Evolutionary conservation across 2,329 filamentous ascomycete species (phyloP).

Genomic region (Fusarium compactum): DNA sequence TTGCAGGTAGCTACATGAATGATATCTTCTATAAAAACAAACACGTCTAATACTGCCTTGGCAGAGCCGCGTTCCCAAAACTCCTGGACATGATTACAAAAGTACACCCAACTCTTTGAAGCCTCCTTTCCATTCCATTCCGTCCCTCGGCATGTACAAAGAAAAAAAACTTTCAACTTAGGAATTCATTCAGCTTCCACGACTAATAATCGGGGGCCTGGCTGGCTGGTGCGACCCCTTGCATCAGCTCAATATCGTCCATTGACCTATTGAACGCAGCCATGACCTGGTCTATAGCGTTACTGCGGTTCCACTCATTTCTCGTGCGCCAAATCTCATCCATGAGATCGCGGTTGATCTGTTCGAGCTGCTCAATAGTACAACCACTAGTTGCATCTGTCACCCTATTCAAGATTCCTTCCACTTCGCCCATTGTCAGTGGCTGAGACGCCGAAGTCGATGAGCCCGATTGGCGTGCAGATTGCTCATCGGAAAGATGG

Average conservation of each 20-base stretch:
- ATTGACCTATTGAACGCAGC: slow-evolving; percentile 82
- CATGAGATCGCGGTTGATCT: slow-evolving; percentile 92
- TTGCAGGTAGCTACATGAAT: slow-evolving; percentile 32
- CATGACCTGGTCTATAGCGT: slow-evolving; percentile 73
- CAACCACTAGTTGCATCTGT: slow-evolving; percentile 78
- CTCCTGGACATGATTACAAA: slow-evolving; percentile 40
- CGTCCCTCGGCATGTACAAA: slow-evolving; percentile 23
- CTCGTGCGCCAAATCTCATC: slow-evolving; percentile 85
- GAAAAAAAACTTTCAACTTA: slow-evolving; percentile 1
- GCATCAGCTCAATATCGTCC: slow-evolving; percentile 71
- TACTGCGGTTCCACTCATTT: slow-evolving; percentile 84
- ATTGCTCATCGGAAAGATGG: slow-evolving; percentile 52
- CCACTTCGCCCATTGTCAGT: slow-evolving; percentile 64
- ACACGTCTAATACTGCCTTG: slow-evolving; percentile 42
- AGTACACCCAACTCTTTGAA: slow-evolving; percentile 38
- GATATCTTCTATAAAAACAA: slow-evolving; percentile 41
- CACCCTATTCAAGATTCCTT: slow-evolving; percentile 71
- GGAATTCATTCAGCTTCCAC: not conserved
- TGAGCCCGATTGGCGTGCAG: slow-evolving; percentile 49
- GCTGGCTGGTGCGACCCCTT: slow-evolving; percentile 59
- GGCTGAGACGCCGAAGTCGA: slow-evolving; percentile 61
- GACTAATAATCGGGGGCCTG: slow-evolving; percentile 50
- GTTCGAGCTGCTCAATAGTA: slow-evolving; percentile 93
- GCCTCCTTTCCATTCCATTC: slow-evolving; percentile 9
- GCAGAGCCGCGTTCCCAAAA: slow-evolving; percentile 35